Evolutionary conservation across 257 asterid species (phyloP), one percentile per base, ranked within the genome.

Genomic region (Paulownia fortunei): DNA sequence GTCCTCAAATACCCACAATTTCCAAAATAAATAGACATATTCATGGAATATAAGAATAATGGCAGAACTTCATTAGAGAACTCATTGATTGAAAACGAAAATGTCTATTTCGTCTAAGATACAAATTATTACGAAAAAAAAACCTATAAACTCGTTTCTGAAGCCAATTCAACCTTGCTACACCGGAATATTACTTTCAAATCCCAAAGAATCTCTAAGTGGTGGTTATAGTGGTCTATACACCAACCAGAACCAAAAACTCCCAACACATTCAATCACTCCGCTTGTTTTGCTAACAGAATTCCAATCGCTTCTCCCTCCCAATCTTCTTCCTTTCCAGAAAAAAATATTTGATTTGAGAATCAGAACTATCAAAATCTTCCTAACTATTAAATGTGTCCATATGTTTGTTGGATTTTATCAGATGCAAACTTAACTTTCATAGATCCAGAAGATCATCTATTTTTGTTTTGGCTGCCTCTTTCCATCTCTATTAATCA

Each of bases 371-470:
- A 63, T 64, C 27, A 15, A 55, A 49, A 39, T 41, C 58, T 24
- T 34, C 21, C 36, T 15, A 55, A 64, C 66, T 27, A 26, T 62
- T 65, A 26, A 47, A 54, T 39, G 15, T 39, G 15, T 27, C 65
- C 52, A 58, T 54, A 66, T 36, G 62, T 24, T 47, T 21, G 61
- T 32, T 54, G 16, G 44, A 16, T 55, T 60, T 61, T 2, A 49
- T 60, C 42, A 55, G 69, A 46, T 27, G 73, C 73, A 51, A 49
- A 26, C 26, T 67, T 21, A 59, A 60, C 32, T 23, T 66, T 69
- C 44, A 69, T 8, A 44, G 36, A 76, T 72, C 69, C 62, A 37
- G 34, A 70, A 6, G 51, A 60, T n/a, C 9, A 44, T 72, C 30
- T 46, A 56, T 6, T 37, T n/a, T n/a, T 49, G 24, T 30, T 66